phyloP scores from a whole-genome alignment of 495 filamentous ascomycete genomes.

The Aspergillus baeticus region DNA sequence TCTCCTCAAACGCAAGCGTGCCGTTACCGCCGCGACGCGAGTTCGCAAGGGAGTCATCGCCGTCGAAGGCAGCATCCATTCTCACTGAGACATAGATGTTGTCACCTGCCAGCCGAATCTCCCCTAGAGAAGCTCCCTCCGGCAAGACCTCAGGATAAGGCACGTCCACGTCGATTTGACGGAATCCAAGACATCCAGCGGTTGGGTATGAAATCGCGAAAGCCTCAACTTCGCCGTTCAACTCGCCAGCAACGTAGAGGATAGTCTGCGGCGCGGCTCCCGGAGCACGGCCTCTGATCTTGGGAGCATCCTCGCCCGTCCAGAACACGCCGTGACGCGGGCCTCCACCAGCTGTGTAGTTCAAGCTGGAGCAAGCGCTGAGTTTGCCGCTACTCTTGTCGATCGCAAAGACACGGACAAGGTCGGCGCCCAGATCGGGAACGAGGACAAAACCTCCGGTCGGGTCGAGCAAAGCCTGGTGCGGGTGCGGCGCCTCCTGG shows the following conservation, averaged over 20 bases:
- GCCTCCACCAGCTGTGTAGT: conserved; percentile 52
- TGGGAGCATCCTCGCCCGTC: conserved; percentile 11
- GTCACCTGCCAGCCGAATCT: conserved; percentile 29
- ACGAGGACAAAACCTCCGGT: conserved; percentile 61
- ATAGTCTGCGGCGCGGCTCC: conserved; percentile 27
- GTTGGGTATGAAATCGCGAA: conserved; percentile 58
- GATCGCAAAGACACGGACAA: conserved; percentile 63
- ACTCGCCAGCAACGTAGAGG: conserved; percentile 65
- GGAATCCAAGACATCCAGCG: conserved; percentile 42
- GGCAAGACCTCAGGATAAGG: conserved; percentile 34
- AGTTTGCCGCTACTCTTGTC: conserved; percentile 37
- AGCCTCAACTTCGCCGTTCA: conserved; percentile 54
- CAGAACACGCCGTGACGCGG: conserved; percentile 69
- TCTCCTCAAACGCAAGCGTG: conserved; percentile 46
- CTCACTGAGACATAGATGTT: conserved; percentile 45
- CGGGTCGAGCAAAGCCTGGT: conserved; percentile 69
- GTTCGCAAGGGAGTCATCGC: conserved; percentile 35
- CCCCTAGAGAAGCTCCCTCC: conserved; percentile 34
- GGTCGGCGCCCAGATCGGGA: conserved; percentile 71
- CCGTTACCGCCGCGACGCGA: conserved; percentile 43
- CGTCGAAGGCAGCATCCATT: conserved; percentile 34
- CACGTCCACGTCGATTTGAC: conserved; percentile 27
- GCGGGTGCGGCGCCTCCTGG: conserved; percentile 69
- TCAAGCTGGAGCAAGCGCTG: conserved; percentile 23
- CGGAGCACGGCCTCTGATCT: neutral